Conservation (phyloP, 352 stramenopile species). For the Phytophthora melonis region DNA sequence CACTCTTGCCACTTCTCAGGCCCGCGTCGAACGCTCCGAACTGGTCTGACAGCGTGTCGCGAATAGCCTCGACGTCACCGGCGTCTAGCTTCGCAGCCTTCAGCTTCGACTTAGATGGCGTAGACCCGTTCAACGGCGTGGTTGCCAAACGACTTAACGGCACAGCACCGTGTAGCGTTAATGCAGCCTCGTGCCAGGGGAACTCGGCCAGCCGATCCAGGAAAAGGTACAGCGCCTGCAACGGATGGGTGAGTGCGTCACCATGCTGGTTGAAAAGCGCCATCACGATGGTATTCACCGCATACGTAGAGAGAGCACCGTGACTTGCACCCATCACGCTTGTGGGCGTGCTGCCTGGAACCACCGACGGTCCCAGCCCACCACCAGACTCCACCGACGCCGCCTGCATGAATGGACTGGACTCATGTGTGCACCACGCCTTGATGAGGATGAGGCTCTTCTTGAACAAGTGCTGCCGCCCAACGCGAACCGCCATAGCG, state of each 20-base stretch:
- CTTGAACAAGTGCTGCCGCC: slow-evolving; percentile 88
- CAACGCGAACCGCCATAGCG: slow-evolving; percentile 81
- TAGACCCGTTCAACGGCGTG: slow-evolving; percentile 43
- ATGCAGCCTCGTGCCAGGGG: slow-evolving; percentile 82
- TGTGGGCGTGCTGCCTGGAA: slow-evolving; percentile 29
- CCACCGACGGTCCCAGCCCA: slow-evolving; percentile 12
- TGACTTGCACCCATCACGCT: slow-evolving; percentile 86
- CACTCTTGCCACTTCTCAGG: slow-evolving; percentile 23
- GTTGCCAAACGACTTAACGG: slow-evolving; percentile 62
- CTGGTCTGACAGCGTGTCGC: slow-evolving; percentile 58
- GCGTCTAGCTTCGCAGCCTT: slow-evolving; percentile 42
- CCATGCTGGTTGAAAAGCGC: slow-evolving; percentile 89
- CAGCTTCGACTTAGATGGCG: slow-evolving; percentile 19
- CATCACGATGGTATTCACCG: slow-evolving; percentile 92
- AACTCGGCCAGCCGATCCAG: slow-evolving; percentile 88
- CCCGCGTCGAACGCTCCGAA: slow-evolving; percentile 63
- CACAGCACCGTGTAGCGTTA: slow-evolving; percentile 83
- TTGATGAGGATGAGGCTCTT: slow-evolving; percentile 91
- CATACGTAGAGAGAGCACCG: slow-evolving; percentile 85
- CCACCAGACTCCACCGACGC: slow-evolving; percentile 28
- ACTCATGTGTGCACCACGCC: slow-evolving; percentile 92
- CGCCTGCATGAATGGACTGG: slow-evolving; percentile 60
- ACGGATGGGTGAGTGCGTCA: slow-evolving; percentile 68
- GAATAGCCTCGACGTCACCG: slow-evolving; percentile 62
- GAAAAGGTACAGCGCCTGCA: slow-evolving; percentile 89